A percentile compares a stretch with the other conserved stretches of the same genome.
Evolutionary conservation across 1,284 basidiomycete genomes (phyloP).

Genomic region (Exobasidium cylindrosporum): DNA sequence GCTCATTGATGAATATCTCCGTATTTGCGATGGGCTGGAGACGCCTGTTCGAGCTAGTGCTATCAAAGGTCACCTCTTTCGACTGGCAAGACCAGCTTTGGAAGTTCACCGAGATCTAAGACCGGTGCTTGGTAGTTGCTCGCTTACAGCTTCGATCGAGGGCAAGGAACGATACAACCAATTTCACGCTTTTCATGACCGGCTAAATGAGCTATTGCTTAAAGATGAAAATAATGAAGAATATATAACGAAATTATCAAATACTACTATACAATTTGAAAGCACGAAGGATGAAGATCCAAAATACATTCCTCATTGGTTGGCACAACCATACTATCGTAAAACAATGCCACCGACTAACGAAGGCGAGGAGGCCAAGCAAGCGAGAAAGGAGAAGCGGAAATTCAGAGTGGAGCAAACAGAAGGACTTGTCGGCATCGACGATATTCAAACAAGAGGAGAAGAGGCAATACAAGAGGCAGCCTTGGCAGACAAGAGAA

Average conservation of each 20-base stretch:
- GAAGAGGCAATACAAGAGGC: constrained; percentile 8
- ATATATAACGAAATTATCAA: constrained; percentile 21
- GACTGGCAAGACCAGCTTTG: constrained; percentile 78
- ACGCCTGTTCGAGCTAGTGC: constrained; percentile 73
- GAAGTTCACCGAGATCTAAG: constrained; percentile 70
- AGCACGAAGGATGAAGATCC: constrained; percentile 35
- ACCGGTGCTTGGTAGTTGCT: constrained; percentile 64
- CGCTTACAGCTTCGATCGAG: constrained; percentile 30
- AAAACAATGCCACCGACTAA: constrained; percentile 46
- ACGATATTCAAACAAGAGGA: neutral
- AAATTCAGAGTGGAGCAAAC: constrained; percentile 1
- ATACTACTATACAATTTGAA: constrained; percentile 21
- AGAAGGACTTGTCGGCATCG: neutral
- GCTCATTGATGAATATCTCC: constrained; percentile 81
- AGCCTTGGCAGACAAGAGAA: constrained; percentile 3
- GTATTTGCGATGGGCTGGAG: constrained; percentile 70
- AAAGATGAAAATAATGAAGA: constrained; percentile 16
- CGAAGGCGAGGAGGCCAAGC: constrained; percentile 5
- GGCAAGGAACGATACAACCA: constrained; percentile 59
- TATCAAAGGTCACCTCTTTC: constrained; percentile 89
- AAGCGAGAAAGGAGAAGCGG: constrained; percentile 12
- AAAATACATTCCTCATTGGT: constrained; percentile 71
- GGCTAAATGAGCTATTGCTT: constrained; percentile 66
- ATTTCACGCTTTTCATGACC: constrained; percentile 65
- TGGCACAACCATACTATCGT: constrained; percentile 80